These are phyloP conservation scores for Solanum infundibuliforme DNA, from an alignment of 257 asterid species.

Conservation along the genomic window DNA sequence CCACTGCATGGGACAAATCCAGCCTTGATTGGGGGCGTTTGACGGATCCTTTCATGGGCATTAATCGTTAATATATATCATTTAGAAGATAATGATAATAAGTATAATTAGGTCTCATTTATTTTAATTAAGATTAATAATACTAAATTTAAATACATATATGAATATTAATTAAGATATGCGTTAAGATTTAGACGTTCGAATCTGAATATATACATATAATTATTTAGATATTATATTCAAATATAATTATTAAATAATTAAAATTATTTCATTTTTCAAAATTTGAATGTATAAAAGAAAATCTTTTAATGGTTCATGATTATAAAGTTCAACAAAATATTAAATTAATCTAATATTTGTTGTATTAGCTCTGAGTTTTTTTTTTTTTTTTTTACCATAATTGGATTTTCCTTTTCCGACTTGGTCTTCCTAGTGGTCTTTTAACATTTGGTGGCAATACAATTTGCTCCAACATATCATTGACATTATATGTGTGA, in stretches of 20 bases:
- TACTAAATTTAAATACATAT: neutral
- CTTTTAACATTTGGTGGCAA: neutral
- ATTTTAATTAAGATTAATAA: neutral
- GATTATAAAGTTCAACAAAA: neutral
- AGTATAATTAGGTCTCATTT: neutral
- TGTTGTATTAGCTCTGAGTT: neutral
- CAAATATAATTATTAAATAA: neutral
- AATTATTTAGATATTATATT: neutral
- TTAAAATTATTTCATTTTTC: neutral
- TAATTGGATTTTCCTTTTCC: neutral
- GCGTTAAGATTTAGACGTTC: neutral
- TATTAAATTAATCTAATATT: neutral
- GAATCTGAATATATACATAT: neutral
- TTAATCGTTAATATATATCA: neutral
- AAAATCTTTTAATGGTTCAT: neutral
- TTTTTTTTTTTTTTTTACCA: neutral
- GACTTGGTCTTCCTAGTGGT: neutral
- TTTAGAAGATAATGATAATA: neutral
- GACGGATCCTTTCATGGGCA: neutral
- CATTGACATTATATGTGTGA: neutral
- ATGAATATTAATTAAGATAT: neutral
- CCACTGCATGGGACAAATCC: neutral
- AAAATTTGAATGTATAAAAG: neutral
- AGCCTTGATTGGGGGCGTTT: neutral
- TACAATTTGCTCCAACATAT: neutral